These are phyloP conservation scores for Fagus crenata DNA, from an alignment of 306 rosid species.

Conservation along the genomic window DNA sequence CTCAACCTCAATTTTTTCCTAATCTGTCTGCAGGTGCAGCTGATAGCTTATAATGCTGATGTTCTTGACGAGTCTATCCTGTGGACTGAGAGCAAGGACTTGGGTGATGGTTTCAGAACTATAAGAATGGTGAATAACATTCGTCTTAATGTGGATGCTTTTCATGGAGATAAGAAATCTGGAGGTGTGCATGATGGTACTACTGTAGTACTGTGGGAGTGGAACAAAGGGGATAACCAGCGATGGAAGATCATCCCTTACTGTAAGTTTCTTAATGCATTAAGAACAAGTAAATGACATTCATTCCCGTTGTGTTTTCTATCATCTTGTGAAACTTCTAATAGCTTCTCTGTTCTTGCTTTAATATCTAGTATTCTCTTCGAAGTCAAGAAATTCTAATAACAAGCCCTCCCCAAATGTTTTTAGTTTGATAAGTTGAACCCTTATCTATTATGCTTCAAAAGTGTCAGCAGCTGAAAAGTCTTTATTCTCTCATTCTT, in stretches of 20 bases:
- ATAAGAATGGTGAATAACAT: slow-evolving; percentile 80
- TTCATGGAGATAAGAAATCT: slow-evolving; percentile 69
- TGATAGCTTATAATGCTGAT: slow-evolving; percentile 53
- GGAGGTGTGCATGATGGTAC: slow-evolving; percentile 92
- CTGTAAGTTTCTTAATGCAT: slow-evolving; percentile 52
- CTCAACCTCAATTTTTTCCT: slow-evolving; percentile 4
- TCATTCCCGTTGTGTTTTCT: neutral
- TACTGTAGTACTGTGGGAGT: slow-evolving; percentile 63
- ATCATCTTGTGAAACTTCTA: neutral
- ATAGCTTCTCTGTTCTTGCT: neutral
- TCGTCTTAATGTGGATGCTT: slow-evolving; percentile 75
- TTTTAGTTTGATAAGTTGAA: slow-evolving; percentile 9
- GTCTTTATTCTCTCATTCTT: neutral
- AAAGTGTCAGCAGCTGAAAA: neutral
- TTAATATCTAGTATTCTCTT: neutral
- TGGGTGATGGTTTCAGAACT: slow-evolving; percentile 64
- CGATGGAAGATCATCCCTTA: slow-evolving; percentile 66
- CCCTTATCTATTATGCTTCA: neutral
- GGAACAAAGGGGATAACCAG: slow-evolving; percentile 86
- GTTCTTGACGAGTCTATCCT: slow-evolving; percentile 70
- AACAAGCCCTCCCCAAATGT: neutral
- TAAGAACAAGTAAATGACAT: neutral
- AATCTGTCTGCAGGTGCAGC: slow-evolving; percentile 57
- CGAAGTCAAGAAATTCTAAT: neutral
- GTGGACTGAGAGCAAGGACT: slow-evolving; percentile 75